Evolutionary conservation across 2,329 filamentous ascomycete genomes (phyloP), one percentile per base, ranked within the genome.

Genomic region (Pseudocercospora macadamiae): DNA sequence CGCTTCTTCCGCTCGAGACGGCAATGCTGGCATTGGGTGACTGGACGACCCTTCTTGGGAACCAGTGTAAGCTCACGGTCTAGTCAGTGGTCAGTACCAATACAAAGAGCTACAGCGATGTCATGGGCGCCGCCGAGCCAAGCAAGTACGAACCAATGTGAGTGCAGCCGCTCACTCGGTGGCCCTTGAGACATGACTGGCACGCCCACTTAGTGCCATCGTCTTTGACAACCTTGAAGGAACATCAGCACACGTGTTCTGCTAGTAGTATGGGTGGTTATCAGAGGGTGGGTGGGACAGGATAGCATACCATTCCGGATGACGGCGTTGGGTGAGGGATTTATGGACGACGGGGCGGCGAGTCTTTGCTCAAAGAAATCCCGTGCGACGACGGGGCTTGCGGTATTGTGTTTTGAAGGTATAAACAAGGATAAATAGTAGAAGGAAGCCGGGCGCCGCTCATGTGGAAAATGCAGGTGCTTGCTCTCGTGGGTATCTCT

Each of bases 151-250:
- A 86, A 96, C 93, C 92, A 76, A 86, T 85, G 78, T 99, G 95
- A 77, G 93, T 91, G 83, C 95, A 99, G 76, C 95, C 96, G 88
- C 93, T 97, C 75, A 99, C 95, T 75, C 95, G 91, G 82, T 99
- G 95, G 74, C 95, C 95, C 78, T 95, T 90, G 75, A 99, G 92
- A 81, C 95, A 99, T 80, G 93, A 93, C 81, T 96, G 91, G 83
- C 93, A 97, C 79, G 93, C 93, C 82, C 86, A 97, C 83, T 97
- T 97, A 82, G 96, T 91, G 77, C 93, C 93, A 83, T 96, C 88
- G 60, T 66, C 65, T 63, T 69, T 72, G 65, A 74, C 63, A 61
- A 74, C 71, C 71, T 73, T 73, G 55, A 64, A 67, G 63, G 62
- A 34, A 39, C 19, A 23, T 37, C 51, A 39, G 23, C 19, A 14